A percentile compares a stretch with the other conserved stretches of the same genome.
phyloP scores from a whole-genome alignment of 306 rosid species.

The Adenanthera pavonina region DNA sequence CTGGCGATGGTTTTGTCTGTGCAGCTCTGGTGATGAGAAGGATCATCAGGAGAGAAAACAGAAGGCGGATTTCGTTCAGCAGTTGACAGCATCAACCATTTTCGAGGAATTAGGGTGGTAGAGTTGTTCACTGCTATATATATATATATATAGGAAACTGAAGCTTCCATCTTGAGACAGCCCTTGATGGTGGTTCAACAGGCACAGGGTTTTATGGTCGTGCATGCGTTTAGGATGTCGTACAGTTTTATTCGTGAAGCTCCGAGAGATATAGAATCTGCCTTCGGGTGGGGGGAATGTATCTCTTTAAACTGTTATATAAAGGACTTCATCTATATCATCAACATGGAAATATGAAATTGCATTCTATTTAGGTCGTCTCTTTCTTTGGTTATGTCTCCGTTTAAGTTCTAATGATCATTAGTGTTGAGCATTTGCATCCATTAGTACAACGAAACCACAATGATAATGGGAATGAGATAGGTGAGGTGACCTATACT shows the following conservation, averaged over 20 bases:
- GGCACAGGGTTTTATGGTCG: conserved; percentile 44
- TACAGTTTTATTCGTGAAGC: conserved; percentile 32
- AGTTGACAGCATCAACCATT: conserved; percentile 70
- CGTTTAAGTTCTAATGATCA: neutral
- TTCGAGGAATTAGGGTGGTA: conserved; percentile 41
- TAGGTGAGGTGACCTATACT: neutral
- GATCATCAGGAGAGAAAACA: conserved; percentile 65
- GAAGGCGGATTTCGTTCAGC: conserved; percentile 73
- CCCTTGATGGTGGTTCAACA: conserved; percentile 37
- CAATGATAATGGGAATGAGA: neutral
- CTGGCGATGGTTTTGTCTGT: conserved; percentile 34
- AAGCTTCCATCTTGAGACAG: conserved; percentile 36
- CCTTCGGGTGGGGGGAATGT: conserved; percentile 2
- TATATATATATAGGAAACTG: conserved; percentile 35
- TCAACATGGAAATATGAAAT: conserved; percentile 10
- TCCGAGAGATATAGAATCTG: neutral
- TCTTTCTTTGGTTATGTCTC: neutral
- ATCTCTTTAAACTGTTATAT: neutral
- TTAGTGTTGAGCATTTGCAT: neutral
- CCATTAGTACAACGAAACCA: neutral
- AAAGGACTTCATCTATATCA: neutral
- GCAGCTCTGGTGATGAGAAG: conserved; percentile 56
- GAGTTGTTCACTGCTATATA: conserved; percentile 8
- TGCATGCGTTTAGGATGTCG: conserved; percentile 45
- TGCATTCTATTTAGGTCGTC: conserved; percentile 12